Evolutionary conservation across 1,284 basidiomycete genomes (phyloP), one percentile per base, ranked within the genome.

Genomic region (Phlebopus sp.): DNA sequence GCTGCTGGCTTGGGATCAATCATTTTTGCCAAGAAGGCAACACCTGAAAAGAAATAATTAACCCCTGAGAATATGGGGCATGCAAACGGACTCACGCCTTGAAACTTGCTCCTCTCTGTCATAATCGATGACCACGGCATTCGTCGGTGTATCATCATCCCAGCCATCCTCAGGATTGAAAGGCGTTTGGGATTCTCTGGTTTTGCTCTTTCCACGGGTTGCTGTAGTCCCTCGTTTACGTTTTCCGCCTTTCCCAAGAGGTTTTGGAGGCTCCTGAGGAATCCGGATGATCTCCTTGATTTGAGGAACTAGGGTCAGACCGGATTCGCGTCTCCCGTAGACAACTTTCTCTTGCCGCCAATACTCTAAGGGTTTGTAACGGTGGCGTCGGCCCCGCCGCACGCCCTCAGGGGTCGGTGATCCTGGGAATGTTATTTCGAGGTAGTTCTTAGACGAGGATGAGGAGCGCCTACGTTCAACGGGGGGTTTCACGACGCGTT

Each of bases 341-440:
- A 94, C 83, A 21, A 92, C 80, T 52, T 84, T 86, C 67, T 99
- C 96, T 55, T 84, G 83, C n/a, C 92, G 81, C 97, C 97, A 99
- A 72, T 78, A 97, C 35, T 92, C 88, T 23, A 99, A 74, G 2
- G 96, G 97, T 40, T 73, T 72, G 58, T 84, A 85, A 13, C 85
- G 82, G 46, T 79, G 74, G 17, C 95, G 84, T 41, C 74, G 75
- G 27, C 90, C 85, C 39, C 90, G 82, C 7, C 94, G 84, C 3
- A 90, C 72, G 27, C 89, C 90, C 15, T 83, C 73, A 7, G 75
- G 70, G 7, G 58, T 52, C 30, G 53, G 56, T 43, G 55, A 53
- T 44, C 27, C 60, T 59, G 41, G 43, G 37, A 27, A 27, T 11
- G 31, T 19, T 65, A 30, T 54, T 58, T 52, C 15, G 40, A 49